Evolutionary conservation across 805 yeast genomes (phyloP), one percentile per base, ranked within the genome.

Genomic region (Teunomyces kruisii): DNA sequence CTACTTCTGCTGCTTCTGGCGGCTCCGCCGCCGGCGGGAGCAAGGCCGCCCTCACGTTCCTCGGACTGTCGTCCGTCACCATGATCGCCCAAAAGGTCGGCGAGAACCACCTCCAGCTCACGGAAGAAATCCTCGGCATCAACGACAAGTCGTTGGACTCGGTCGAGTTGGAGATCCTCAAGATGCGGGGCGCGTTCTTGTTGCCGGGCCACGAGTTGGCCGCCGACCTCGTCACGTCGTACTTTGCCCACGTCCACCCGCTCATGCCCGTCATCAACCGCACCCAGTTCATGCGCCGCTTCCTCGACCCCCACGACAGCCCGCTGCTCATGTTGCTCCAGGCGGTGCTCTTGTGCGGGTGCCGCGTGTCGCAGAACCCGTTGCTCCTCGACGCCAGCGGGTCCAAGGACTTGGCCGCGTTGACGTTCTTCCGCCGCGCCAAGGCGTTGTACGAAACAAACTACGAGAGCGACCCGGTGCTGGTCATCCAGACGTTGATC

Each of bases 371-470:
- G 28, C 56, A 64, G 6, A 81, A 83, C 56, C 80, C 83, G 3
- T 66, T 73, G 12, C 69, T 76, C 37, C 64, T 68, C 44, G 88
- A 78, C 56, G 58, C 68, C 28, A 68, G 77, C 29, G 78, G 79
- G 46, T 68, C 75, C 39, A 79, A 86, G 39, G 66, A 79, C 40
- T 65, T 78, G 46, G 79, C 87, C 3, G 60, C 67, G 32, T 57
- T 69, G 44, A 71, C 76, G 2, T 79, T 86, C 48, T 82, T 81
- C 63, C 76, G 81, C 52, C 73, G 95, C 13, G 91, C 90, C 3
- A 84, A 83, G 64, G 87, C 89, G 0, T 64, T 88, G 19, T 85
- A 79, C 59, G 92, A 86, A 55, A 78, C 86, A 1, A 79, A 77
- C 50, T 79, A 79, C 52, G 94, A 87, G 62, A 65, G 74, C 27